Percentiles rank a stretch among this genome's conserved stretches.
These are phyloP conservation scores for Pyrenochaeta sp. DNA, from an alignment of 2,329 filamentous ascomycete species.

Conservation along the genomic window DNA sequence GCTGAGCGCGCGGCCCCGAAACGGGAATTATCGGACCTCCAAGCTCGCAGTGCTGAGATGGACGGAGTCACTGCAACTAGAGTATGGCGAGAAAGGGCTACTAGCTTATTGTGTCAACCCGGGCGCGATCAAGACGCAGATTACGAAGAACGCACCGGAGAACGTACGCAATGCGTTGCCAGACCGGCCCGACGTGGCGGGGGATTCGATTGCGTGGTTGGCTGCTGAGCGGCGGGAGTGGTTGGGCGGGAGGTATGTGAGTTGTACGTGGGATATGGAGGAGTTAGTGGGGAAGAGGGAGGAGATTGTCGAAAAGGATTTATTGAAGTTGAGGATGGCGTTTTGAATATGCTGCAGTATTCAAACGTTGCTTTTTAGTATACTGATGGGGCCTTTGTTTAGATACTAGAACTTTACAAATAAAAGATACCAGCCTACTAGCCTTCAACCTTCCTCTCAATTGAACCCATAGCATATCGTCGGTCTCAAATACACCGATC, in stretches of 20 bases:
- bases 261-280: conserved; percentile 26
- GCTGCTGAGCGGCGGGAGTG: conserved; percentile 18
- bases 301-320: conserved; percentile 25
- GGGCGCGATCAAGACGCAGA: conserved; percentile 26
- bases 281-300: conserved; percentile 20
- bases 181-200: conserved; percentile 10
- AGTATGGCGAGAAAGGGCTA: conserved; percentile 34
- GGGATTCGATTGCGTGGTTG: conserved; percentile 23
- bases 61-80: conserved; percentile 56
- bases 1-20: conserved; percentile 22
- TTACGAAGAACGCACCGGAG: conserved; percentile 5
- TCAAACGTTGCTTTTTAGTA: no score
- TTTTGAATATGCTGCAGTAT: conserved; percentile 1
- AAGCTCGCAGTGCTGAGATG: conserved; percentile 60
- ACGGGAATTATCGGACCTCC: conserved; percentile 51
- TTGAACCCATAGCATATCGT: no score
- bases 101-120: conserved; percentile 23
- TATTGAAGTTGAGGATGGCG: conserved; percentile 20
- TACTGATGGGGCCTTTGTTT: no score
- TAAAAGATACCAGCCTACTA: no score
- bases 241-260: conserved; percentile 27
- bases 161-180: conserved; percentile 8
- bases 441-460: no score
- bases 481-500: no score
- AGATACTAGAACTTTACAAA: no score